phyloP scores from a whole-genome alignment of 2,329 filamentous ascomycete species.

The Epichloe brachyelytri region DNA sequence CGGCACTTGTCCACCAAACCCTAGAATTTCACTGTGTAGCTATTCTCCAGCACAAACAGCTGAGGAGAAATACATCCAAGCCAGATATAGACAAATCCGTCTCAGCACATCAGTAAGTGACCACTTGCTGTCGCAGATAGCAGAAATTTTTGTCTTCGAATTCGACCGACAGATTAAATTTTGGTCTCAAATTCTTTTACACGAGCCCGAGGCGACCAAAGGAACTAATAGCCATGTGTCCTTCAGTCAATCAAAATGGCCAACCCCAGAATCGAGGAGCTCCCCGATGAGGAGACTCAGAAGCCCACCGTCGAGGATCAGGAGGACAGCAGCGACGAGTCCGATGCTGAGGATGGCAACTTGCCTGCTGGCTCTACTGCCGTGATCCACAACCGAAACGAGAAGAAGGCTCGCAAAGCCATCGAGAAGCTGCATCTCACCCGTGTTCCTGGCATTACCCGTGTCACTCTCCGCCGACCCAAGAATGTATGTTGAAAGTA shows the following conservation, averaged over 20 bases:
- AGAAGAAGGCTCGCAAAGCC: slow-evolving; percentile 99
- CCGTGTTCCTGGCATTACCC: slow-evolving; percentile 92
- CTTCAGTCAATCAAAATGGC: slow-evolving; percentile 55
- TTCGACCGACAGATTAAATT: background rate
- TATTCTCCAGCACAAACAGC: slow-evolving; percentile 28
- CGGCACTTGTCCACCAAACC: slow-evolving; percentile 27
- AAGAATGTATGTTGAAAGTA: slow-evolving; percentile 73
- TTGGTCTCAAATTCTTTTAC: slow-evolving; percentile 3
- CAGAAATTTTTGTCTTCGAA: background rate
- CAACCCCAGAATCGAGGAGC: slow-evolving; percentile 95
- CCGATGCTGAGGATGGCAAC: slow-evolving; percentile 66
- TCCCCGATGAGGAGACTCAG: slow-evolving; percentile 80
- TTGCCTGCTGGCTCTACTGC: slow-evolving; percentile 74
- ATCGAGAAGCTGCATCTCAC: slow-evolving; percentile 97
- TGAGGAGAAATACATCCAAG: slow-evolving; percentile 17
- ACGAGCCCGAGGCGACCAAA: background rate
- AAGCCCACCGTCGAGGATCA: slow-evolving; percentile 68
- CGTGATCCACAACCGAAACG: slow-evolving; percentile 94
- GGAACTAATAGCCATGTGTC: slow-evolving; percentile 3
- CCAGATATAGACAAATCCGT: slow-evolving; percentile 20
- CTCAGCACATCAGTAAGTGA: slow-evolving; percentile 25
- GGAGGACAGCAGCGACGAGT: slow-evolving; percentile 60
- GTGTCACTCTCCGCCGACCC: slow-evolving; percentile 92
- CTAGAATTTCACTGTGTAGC: slow-evolving; percentile 29
- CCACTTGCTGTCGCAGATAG: slow-evolving; percentile 8